These are phyloP conservation scores for Clarireedia monteithiana DNA, from an alignment of 2,329 filamentous ascomycete species.

Conservation along the genomic window DNA sequence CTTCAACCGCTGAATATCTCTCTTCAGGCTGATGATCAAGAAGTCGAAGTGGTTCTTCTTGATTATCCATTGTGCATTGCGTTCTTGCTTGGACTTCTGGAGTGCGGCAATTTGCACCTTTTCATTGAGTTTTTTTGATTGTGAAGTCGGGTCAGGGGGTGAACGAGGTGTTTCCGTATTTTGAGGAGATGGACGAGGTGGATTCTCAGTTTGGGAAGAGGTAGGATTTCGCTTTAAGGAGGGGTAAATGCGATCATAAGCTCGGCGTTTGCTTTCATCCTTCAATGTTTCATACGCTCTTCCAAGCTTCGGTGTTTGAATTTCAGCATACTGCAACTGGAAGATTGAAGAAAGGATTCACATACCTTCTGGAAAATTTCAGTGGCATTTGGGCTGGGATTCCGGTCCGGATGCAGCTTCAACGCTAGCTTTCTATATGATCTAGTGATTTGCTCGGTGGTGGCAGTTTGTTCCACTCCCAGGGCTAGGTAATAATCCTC, in stretches of 20 bases:
- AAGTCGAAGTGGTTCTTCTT: slow-evolving; percentile 20
- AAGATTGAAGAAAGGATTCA: not conserved
- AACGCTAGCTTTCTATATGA: slow-evolving; percentile 31
- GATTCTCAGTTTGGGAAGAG: not conserved
- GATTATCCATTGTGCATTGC: slow-evolving; percentile 23
- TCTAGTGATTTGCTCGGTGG: slow-evolving; percentile 22
- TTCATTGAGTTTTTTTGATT: slow-evolving; percentile 14
- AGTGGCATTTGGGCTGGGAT: slow-evolving; percentile 26
- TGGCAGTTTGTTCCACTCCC: slow-evolving; percentile 26
- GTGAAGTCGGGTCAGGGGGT: no score
- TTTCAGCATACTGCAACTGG: not conserved
- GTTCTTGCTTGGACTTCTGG: slow-evolving; percentile 27
- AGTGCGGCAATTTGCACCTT: slow-evolving; percentile 24
- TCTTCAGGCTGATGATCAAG: slow-evolving; percentile 16
- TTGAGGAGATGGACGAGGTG: not conserved
- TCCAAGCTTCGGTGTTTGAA: slow-evolving; percentile 21
- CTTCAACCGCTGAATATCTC: slow-evolving; percentile 21
- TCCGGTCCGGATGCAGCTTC: slow-evolving; percentile 32
- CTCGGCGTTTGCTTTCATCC: slow-evolving; percentile 26
- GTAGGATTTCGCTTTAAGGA: not conserved
- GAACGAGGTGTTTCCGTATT: not conserved
- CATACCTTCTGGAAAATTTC: slow-evolving; percentile 31
- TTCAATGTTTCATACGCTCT: slow-evolving; percentile 32
- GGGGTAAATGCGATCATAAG: slow-evolving; percentile 29
- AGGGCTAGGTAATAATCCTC: slow-evolving; percentile 31